Base-by-base conservation (phyloP, 257 asterid species). In the Solanum ossicruentum region DNA sequence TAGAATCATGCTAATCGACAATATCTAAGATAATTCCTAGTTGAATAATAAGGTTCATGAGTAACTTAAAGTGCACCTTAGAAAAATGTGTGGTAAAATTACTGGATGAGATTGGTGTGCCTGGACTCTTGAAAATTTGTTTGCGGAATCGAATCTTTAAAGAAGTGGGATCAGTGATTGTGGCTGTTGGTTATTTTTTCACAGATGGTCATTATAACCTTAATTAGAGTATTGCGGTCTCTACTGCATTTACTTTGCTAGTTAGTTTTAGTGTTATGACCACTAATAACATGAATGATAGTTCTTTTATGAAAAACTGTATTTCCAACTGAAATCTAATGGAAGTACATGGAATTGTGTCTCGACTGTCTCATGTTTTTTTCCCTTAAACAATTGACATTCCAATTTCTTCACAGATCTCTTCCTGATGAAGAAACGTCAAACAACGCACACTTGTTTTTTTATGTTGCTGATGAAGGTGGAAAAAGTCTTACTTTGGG, bases 391-490 rank as follows among this genome's bases (percentile, higher is more conserved):
- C 84, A 85, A 78, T 81, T 77, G 43, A 26, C 47, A 10, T 84
- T 86, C 58, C 26, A 61, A 52, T 61, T 66, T 82, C 82, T 84
- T 86, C 84, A 82, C 86, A 87, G 91, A 80, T 58, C 87, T 70
- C 89, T 92, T 72, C 88, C 71, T 88, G 84, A 81, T 78, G 90
- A 93, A 72, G 94, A 93, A 84, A 89, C 81, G 90, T 88, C 88
- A 85, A 89, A 90, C 84, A 83, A 45, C 77, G 90, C 89, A 85
- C 98, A 97, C 89, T 87, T 95, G 83, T 97, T 95, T 95, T 97
- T 97, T 90, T 97, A 97, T 87, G 87, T 97, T 92, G 98, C 94
- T 83, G 99, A 97, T 92, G 99, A 97, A 92, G 91, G 90, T 82
- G 98, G 93, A 84, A 86, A 57, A 87, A 84, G 95, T 89, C 86